Conservation (phyloP, 768 basidiomycete species). For the Suillus subluteus region DNA sequence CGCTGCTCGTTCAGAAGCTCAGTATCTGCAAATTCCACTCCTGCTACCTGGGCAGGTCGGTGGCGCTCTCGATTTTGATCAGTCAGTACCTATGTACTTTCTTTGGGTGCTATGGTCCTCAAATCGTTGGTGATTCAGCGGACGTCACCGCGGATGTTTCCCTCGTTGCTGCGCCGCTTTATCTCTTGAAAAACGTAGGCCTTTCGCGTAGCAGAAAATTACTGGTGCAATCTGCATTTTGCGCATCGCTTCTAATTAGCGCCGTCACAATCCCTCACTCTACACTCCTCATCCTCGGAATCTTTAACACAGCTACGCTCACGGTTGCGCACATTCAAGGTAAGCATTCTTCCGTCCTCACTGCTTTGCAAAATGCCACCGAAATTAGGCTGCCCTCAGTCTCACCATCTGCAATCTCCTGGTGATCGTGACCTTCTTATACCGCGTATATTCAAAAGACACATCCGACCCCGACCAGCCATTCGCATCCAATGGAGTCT, state of each 20-base stretch:
- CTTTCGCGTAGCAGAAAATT: slow-evolving; percentile 20
- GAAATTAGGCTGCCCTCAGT: slow-evolving; percentile 24
- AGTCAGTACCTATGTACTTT: slow-evolving; percentile 19
- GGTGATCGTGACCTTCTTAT: slow-evolving; percentile 28
- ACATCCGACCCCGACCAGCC: slow-evolving; percentile 10
- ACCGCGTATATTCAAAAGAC: slow-evolving; percentile 18
- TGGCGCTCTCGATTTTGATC: slow-evolving; percentile 24
- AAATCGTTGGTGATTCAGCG: slow-evolving; percentile 16
- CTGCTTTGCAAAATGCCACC: background rate
- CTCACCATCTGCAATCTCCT: slow-evolving; percentile 31
- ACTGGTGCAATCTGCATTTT: slow-evolving; percentile 24
- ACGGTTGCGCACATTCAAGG: slow-evolving; percentile 29
- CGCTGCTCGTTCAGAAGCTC: slow-evolving; percentile 20
- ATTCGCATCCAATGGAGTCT: background rate
- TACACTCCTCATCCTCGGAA: slow-evolving; percentile 5
- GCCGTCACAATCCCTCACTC: slow-evolving; percentile 25
- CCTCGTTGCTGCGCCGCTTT: slow-evolving; percentile 25
- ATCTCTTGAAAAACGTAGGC: slow-evolving; percentile 12
- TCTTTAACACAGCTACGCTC: slow-evolving; percentile 4
- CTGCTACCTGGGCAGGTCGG: slow-evolving; percentile 11
- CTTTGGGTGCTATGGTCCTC: background rate
- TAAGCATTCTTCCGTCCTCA: slow-evolving; percentile 13
- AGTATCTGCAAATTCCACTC: slow-evolving; percentile 6
- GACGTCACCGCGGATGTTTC: slow-evolving; percentile 22
- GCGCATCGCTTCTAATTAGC: slow-evolving; percentile 23